These are phyloP conservation scores for Acaromyces ingoldii DNA, from an alignment of 1,284 basidiomycete species.

Conservation along the genomic window DNA sequence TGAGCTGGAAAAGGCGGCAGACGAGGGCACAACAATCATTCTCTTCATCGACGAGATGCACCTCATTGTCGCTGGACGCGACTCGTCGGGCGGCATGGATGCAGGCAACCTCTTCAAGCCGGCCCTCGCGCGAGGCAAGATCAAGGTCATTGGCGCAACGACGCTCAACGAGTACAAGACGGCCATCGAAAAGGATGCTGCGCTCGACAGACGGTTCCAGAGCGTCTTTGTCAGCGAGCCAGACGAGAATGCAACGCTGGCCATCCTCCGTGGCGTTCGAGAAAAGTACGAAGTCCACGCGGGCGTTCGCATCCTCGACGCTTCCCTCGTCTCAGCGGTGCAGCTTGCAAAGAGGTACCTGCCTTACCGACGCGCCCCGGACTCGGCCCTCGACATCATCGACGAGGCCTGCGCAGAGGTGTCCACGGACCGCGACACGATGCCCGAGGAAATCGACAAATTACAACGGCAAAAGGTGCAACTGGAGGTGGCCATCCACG, in stretches of 20 bases:
- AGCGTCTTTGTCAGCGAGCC: constrained; percentile 93
- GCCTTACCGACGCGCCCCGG: constrained; percentile 50
- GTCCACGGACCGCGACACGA: constrained; percentile 68
- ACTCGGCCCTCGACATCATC: constrained; percentile 51
- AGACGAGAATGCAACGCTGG: constrained; percentile 81
- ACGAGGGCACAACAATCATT: constrained; percentile 63
- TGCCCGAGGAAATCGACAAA: constrained; percentile 89
- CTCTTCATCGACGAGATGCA: constrained; percentile 85
- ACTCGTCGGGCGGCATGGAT: constrained; percentile 43
- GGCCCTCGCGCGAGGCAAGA: constrained; percentile 71
- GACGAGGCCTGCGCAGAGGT: constrained; percentile 56
- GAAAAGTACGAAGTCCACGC: constrained; percentile 65
- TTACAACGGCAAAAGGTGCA: constrained; percentile 88
- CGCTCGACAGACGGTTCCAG: constrained; percentile 83
- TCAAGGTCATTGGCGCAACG: constrained; percentile 85
- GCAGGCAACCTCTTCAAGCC: constrained; percentile 51
- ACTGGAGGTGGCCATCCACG: constrained; percentile 92
- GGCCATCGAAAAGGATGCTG: constrained; percentile 82
- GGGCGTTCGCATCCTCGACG: constrained; percentile 74
- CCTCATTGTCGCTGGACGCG: constrained; percentile 44
- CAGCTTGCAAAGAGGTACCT: constrained; percentile 91
- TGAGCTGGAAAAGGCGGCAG: constrained; percentile 73
- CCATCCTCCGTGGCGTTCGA: constrained; percentile 82
- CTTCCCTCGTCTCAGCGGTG: constrained; percentile 82
- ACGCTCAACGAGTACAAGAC: constrained; percentile 89